Evolutionary conservation across 306 rosid species (phyloP).

Genomic region (Malus fusca): DNA sequence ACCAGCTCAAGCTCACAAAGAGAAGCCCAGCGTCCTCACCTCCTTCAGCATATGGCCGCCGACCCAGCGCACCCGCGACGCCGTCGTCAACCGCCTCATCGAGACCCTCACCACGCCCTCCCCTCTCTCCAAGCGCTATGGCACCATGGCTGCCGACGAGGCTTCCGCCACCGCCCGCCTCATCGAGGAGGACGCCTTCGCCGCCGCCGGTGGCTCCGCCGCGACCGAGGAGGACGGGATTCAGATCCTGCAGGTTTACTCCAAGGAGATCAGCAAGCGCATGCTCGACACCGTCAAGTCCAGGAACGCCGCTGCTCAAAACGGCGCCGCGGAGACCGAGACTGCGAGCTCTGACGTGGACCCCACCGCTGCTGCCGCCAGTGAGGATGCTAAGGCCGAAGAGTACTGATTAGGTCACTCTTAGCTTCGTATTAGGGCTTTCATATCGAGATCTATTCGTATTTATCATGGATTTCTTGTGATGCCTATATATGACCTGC

Average conservation of each 20-base stretch:
- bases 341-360: neutral
- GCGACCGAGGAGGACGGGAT: slow-evolving; percentile 65
- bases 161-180: slow-evolving; percentile 46
- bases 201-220: slow-evolving; percentile 47
- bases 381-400: slow-evolving; percentile 32
- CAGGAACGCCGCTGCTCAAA: slow-evolving; percentile 26
- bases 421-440: slow-evolving; percentile 19
- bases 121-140: slow-evolving; percentile 92
- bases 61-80: slow-evolving; percentile 85
- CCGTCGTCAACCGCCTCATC: slow-evolving; percentile 64
- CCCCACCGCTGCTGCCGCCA: slow-evolving; percentile 7
- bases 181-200: slow-evolving; percentile 74
- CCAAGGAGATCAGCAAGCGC: slow-evolving; percentile 93
- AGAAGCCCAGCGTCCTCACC: slow-evolving; percentile 21
- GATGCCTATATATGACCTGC: slow-evolving; percentile 12
- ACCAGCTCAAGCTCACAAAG: slow-evolving; percentile 1
- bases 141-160: slow-evolving; percentile 50
- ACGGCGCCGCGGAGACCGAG: slow-evolving; percentile 21
- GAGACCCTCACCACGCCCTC: slow-evolving; percentile 78
- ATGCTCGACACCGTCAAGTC: slow-evolving; percentile 84
- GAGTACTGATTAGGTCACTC: slow-evolving; percentile 28
- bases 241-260: slow-evolving; percentile 85
- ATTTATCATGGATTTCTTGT: slow-evolving; percentile 21
- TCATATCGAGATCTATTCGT: slow-evolving; percentile 18
- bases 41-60: slow-evolving; percentile 95